Percentiles rank a stretch among this genome's conserved stretches.
Conservation (phyloP, 768 basidiomycete genomes). For the Suillus placidus region DNA sequence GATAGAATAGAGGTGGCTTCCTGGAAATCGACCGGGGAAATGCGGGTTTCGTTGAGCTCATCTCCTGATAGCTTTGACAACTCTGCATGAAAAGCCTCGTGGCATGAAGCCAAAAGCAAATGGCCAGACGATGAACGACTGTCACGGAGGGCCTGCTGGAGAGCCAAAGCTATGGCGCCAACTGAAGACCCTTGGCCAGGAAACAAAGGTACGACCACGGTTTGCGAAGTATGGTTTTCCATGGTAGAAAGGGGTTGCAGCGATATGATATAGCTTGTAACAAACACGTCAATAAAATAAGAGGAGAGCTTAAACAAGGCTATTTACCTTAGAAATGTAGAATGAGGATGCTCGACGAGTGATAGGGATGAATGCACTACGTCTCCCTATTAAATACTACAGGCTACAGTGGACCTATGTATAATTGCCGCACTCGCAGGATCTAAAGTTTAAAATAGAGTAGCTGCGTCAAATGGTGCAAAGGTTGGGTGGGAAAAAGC, state of each 20-base stretch:
- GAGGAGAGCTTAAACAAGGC: neutral
- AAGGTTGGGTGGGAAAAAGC: neutral
- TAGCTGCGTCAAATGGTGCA: neutral
- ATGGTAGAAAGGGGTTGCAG: neutral
- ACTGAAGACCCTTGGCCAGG: slow-evolving; percentile 55
- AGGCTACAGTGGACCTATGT: no score
- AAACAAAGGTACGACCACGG: slow-evolving; percentile 49
- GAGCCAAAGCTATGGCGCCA: slow-evolving; percentile 34
- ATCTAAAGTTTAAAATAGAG: neutral
- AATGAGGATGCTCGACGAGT: neutral
- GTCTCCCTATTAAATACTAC: neutral
- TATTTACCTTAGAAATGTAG: neutral
- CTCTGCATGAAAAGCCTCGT: slow-evolving; percentile 52
- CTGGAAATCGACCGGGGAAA: slow-evolving; percentile 49
- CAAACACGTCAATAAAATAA: neutral
- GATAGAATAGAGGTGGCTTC: slow-evolving; percentile 44
- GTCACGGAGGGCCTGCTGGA: slow-evolving; percentile 44
- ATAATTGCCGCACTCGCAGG: neutral
- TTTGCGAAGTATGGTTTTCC: neutral
- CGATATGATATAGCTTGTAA: neutral
- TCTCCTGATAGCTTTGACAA: slow-evolving; percentile 45
- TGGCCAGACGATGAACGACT: slow-evolving; percentile 44
- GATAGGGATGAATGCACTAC: neutral
- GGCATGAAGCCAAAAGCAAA: slow-evolving; percentile 53
- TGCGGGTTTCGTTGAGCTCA: slow-evolving; percentile 38